These are phyloP conservation scores for Fistulinella prunicolor DNA, from an alignment of 768 basidiomycete species.

Conservation along the genomic window DNA sequence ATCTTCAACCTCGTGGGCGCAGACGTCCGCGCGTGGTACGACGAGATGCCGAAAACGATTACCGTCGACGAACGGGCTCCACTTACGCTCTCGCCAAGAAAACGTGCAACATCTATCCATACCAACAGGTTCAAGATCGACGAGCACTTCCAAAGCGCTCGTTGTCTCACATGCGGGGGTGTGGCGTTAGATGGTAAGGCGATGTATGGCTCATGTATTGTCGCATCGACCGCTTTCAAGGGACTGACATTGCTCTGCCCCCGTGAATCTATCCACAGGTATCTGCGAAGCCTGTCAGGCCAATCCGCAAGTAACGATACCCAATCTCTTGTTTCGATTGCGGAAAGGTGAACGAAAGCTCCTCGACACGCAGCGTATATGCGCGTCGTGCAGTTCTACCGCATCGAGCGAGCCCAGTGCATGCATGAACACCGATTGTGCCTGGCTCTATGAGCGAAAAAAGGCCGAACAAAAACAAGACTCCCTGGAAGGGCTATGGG, in stretches of 20 bases:
- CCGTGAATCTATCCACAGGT: conserved; percentile 37
- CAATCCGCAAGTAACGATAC: conserved; percentile 52
- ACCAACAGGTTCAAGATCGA: conserved; percentile 56
- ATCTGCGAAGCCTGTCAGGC: conserved; percentile 63
- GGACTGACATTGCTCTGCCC: not conserved
- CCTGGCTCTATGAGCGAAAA: conserved; percentile 73
- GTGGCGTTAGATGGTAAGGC: conserved; percentile 51
- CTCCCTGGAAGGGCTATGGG: conserved; percentile 28
- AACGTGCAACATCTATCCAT: conserved; percentile 24
- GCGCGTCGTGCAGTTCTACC: conserved; percentile 63
- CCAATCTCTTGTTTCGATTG: conserved; percentile 53
- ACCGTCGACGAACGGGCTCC: conserved; percentile 36
- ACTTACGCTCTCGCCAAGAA: conserved; percentile 36
- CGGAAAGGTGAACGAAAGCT: conserved; percentile 55
- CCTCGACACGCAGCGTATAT: conserved; percentile 60
- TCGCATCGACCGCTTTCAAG: not conserved
- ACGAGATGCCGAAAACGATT: conserved; percentile 74
- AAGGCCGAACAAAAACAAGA: conserved; percentile 47
- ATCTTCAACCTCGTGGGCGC: conserved; percentile 91
- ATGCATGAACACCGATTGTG: conserved; percentile 87
- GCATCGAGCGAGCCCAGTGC: conserved; percentile 55
- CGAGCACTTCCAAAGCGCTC: conserved; percentile 68
- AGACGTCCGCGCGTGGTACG: conserved; percentile 83
- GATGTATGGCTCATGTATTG: not conserved
- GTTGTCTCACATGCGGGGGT: conserved; percentile 67